These are phyloP conservation scores for Heritiera littoralis DNA, from an alignment of 345 rosid genomes.

Conservation along the genomic window DNA sequence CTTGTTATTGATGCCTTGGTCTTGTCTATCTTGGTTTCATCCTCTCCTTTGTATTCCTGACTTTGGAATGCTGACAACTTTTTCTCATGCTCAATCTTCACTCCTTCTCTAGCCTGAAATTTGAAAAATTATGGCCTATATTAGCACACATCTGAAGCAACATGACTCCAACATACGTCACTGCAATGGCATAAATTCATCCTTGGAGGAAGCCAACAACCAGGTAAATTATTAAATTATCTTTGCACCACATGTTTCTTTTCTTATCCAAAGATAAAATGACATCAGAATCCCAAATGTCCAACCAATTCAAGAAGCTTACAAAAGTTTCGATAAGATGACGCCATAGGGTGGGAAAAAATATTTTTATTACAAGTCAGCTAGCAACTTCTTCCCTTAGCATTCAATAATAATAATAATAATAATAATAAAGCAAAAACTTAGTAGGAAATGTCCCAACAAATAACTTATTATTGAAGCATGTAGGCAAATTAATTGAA, in stretches of 20 bases:
- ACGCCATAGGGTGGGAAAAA: background rate
- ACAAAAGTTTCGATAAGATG: background rate
- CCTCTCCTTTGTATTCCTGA: constrained; percentile 91
- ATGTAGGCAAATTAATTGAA: background rate
- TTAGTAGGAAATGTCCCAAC: background rate
- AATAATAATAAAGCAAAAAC: background rate
- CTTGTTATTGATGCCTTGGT: constrained; percentile 72
- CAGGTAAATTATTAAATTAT: background rate
- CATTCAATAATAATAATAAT: background rate
- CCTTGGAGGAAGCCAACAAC: background rate
- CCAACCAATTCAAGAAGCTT: constrained; percentile 14
- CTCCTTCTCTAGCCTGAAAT: constrained; percentile 82
- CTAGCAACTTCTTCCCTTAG: background rate
- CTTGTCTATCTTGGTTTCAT: constrained; percentile 80
- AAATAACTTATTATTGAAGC: constrained; percentile 6
- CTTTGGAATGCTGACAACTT: constrained; percentile 84
- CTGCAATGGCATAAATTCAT: constrained; percentile 9
- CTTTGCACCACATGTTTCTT: background rate
- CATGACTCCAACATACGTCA: background rate
- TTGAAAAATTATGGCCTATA: constrained; percentile 13
- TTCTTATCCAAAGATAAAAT: constrained; percentile 3
- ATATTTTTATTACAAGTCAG: background rate
- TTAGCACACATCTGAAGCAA: constrained; percentile 13
- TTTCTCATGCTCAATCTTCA: constrained; percentile 83
- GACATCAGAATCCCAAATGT: background rate